These are phyloP conservation scores for Alternaria sp. DNA, from an alignment of 2,329 filamentous ascomycete genomes.

Conservation along the genomic window DNA sequence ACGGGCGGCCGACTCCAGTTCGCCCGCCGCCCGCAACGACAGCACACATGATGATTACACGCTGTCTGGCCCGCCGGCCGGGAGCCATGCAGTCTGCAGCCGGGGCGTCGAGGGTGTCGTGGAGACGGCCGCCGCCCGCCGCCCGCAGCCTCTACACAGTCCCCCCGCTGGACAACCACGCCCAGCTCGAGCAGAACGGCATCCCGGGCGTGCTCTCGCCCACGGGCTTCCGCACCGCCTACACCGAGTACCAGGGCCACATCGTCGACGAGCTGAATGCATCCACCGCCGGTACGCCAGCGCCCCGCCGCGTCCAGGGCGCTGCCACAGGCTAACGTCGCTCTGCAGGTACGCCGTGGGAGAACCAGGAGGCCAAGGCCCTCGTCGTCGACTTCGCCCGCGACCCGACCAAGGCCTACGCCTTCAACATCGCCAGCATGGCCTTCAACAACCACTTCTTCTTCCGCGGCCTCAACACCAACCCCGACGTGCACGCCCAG, in stretches of 20 bases:
- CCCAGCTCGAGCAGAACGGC: constrained; percentile 56
- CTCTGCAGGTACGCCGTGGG: constrained; percentile 66
- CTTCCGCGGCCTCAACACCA: constrained; percentile 64
- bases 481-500: constrained; percentile 29
- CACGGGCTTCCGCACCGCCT: constrained; percentile 75
- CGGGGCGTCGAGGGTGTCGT: constrained; percentile 24
- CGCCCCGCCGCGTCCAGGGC: background rate
- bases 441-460: constrained; percentile 90
- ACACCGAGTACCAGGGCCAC: constrained; percentile 79
- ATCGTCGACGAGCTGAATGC: constrained; percentile 78
- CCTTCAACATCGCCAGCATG: constrained; percentile 98
- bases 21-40: constrained; percentile 14
- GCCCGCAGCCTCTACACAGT: constrained; percentile 51
- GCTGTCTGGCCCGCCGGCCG: constrained; percentile 40
- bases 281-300: constrained; percentile 68
- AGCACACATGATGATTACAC: constrained; percentile 43
- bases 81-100: constrained; percentile 28
- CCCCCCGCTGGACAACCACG: constrained; percentile 57
- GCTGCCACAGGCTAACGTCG: constrained; percentile 6
- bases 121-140: constrained; percentile 26
- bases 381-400: constrained; percentile 79
- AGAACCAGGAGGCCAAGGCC: constrained; percentile 66
- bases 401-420: constrained; percentile 74
- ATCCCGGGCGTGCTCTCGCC: constrained; percentile 75
- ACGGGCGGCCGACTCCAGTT: constrained; percentile 19